These are phyloP conservation scores for Knufia petricola DNA, from an alignment of 2,329 filamentous ascomycete species.

Conservation along the genomic window DNA sequence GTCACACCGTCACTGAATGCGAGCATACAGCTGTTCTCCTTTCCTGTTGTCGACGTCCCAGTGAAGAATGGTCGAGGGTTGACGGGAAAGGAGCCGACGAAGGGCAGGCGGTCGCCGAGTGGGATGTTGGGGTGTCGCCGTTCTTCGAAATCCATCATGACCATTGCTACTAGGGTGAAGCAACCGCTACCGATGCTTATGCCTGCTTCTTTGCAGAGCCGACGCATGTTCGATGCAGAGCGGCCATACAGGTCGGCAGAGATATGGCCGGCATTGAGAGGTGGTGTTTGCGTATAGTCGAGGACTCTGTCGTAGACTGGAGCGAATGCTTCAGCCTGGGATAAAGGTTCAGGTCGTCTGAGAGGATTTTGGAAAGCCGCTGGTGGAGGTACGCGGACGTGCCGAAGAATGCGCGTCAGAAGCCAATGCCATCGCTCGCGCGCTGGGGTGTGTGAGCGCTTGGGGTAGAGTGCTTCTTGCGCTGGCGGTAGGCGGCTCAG, in stretches of 20 bases:
- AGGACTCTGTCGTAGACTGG: slow-evolving; percentile 14
- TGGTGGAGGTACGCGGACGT: slow-evolving; percentile 14
- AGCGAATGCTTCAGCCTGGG: slow-evolving; percentile 5
- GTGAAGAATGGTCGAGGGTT: slow-evolving; percentile 19
- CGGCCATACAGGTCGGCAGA: slow-evolving; percentile 10
- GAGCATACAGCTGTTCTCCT: slow-evolving; percentile 20
- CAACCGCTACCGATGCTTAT: slow-evolving; percentile 19
- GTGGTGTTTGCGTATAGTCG: slow-evolving; percentile 15
- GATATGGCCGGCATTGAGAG: slow-evolving; percentile 15
- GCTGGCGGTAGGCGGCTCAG: slow-evolving; percentile 16
- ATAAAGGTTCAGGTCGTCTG: slow-evolving; percentile 6
- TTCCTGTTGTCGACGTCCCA: slow-evolving; percentile 13
- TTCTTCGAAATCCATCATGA: slow-evolving; percentile 21
- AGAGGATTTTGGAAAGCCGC: slow-evolving; percentile 21
- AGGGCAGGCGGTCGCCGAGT: slow-evolving; percentile 13
- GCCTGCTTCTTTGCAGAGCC: slow-evolving; percentile 15
- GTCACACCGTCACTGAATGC: slow-evolving; percentile 22
- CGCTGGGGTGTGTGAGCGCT: slow-evolving; percentile 12
- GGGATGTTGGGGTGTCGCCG: slow-evolving; percentile 13
- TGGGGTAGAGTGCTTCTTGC: slow-evolving; percentile 20
- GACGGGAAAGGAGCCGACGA: slow-evolving; percentile 21
- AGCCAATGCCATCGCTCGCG: slow-evolving; percentile 19
- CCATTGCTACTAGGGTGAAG: slow-evolving; percentile 19
- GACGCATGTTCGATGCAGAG: slow-evolving; percentile 12
- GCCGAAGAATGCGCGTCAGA: slow-evolving; percentile 17